phyloP scores from a whole-genome alignment of 2,329 filamentous ascomycete genomes.

The Fusarium sambucinum region DNA sequence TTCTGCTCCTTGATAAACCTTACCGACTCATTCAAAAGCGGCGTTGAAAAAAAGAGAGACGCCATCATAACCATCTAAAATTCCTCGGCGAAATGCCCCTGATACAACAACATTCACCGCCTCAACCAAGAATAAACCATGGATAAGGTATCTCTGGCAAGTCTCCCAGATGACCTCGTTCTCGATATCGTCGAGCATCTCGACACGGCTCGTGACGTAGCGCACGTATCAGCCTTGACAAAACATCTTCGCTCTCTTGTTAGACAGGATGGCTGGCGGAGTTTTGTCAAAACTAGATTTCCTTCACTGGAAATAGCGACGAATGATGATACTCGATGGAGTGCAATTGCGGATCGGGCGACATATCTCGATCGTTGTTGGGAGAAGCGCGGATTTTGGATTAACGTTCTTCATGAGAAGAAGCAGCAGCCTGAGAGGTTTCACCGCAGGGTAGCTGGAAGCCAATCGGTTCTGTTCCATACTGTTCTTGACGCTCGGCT shows the following conservation, averaged over 20 bases:
- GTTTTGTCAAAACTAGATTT: slow-evolving; percentile 62
- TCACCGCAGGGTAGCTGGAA: slow-evolving; percentile 34
- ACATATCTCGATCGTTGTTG: slow-evolving; percentile 66
- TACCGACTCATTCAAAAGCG: not conserved
- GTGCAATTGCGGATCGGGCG: slow-evolving; percentile 57
- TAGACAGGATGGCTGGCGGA: slow-evolving; percentile 61
- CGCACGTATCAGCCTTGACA: slow-evolving; percentile 57
- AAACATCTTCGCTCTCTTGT: slow-evolving; percentile 56
- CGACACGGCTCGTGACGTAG: slow-evolving; percentile 62
- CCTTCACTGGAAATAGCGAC: slow-evolving; percentile 54
- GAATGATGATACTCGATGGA: slow-evolving; percentile 50
- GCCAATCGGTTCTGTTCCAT: slow-evolving; percentile 58
- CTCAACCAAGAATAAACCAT: slow-evolving; percentile 36
- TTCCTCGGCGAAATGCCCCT: slow-evolving; percentile 24
- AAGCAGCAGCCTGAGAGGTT: slow-evolving; percentile 26
- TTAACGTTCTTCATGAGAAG: slow-evolving; percentile 46
- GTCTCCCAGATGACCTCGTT: slow-evolving; percentile 64
- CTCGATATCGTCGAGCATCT: slow-evolving; percentile 62
- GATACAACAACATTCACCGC: slow-evolving; percentile 16
- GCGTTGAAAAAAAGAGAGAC: not conserved
- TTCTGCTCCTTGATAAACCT: not conserved
- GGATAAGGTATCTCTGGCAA: slow-evolving; percentile 52
- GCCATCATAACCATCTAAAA: slow-evolving; percentile 10
- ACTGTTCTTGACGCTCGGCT: slow-evolving; percentile 61
- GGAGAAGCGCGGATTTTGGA: slow-evolving; percentile 62